Conservation (phyloP, 169 alveolate genomes). For the Eimeria maxima region DNA sequence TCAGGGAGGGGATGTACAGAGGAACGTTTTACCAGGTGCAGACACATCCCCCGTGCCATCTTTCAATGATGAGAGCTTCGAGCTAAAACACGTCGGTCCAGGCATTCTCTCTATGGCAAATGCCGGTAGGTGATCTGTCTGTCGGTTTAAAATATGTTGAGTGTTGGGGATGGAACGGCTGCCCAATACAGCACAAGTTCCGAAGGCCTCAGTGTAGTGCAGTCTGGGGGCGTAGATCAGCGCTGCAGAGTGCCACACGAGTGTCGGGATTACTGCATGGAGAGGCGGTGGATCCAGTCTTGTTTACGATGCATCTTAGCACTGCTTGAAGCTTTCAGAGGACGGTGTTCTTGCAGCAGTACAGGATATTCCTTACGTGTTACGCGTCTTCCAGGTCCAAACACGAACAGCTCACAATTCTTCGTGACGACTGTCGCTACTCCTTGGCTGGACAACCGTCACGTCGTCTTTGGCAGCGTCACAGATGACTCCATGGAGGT, state of each 20-base stretch:
- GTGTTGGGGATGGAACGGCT: too few relatives aligned
- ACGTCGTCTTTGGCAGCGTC: constrained; percentile 98
- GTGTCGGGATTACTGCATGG: not conserved
- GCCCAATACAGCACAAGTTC: too few relatives aligned
- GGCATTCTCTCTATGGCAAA: constrained; percentile 98
- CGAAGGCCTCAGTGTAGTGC: too few relatives aligned
- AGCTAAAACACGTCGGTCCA: constrained; percentile 94
- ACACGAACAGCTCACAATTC: constrained; percentile 98
- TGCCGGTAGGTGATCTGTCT: constrained; percentile 91
- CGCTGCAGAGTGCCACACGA: not conserved
- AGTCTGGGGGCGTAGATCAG: not conserved
- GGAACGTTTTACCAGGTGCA: constrained; percentile 91
- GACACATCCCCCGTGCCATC: constrained; percentile 95
- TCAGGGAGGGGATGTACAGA: constrained; percentile 98
- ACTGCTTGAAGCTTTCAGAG: too few relatives aligned
- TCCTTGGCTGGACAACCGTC: constrained; percentile 98
- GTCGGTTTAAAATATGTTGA: not conserved
- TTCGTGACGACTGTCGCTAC: constrained; percentile 98
- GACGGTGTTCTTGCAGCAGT: too few relatives aligned
- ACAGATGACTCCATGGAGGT: constrained; percentile 95
- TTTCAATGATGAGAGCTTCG: constrained; percentile 97
- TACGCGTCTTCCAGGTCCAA: constrained; percentile 99
- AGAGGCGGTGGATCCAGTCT: not conserved
- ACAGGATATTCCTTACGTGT: not conserved
- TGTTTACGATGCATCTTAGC: too few relatives aligned